These are phyloP conservation scores for Colletotrichum liriopes DNA, from an alignment of 2,329 filamentous ascomycete genomes.

Conservation along the genomic window DNA sequence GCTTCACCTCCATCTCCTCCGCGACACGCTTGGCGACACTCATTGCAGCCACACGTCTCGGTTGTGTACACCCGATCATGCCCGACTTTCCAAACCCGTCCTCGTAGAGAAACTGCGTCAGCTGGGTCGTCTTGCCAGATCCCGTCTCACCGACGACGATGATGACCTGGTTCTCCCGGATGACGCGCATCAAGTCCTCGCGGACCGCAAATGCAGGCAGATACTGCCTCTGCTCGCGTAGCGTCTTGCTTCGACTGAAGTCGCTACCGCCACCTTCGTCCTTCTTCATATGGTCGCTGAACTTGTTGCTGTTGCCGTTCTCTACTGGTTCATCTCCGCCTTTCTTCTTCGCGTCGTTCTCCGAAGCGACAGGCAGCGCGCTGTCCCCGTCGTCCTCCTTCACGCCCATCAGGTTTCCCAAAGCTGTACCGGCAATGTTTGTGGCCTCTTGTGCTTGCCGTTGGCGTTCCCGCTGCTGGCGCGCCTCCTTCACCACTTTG, in stretches of 20 bases:
- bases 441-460: constrained; percentile 96
- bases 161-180: constrained; percentile 96
- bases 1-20: constrained; percentile 96
- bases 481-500: constrained; percentile 89
- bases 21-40: constrained; percentile 98
- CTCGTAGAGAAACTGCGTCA: constrained; percentile 96
- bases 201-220: constrained; percentile 96
- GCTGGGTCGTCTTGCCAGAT: constrained; percentile 96
- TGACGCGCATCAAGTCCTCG: constrained; percentile 91
- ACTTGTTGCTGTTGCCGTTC: constrained; percentile 73
- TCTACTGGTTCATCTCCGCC: constrained; percentile 41
- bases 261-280: constrained; percentile 85
- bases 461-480: constrained; percentile 93
- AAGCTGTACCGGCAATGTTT: constrained; percentile 89
- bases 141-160: constrained; percentile 98
- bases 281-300: constrained; percentile 91
- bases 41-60: constrained; percentile 97
- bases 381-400: constrained; percentile 95
- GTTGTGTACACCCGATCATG: constrained; percentile 97
- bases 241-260: constrained; percentile 92
- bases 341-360: constrained; percentile 75
- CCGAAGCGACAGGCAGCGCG: constrained; percentile 82
- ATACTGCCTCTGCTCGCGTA: constrained; percentile 93
- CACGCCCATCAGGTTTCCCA: constrained; percentile 96
- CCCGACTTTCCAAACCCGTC: constrained; percentile 91